Conservation (phyloP, 225 moss, liverwort and hornwort genomes). For the Pleurozium schreberi region DNA sequence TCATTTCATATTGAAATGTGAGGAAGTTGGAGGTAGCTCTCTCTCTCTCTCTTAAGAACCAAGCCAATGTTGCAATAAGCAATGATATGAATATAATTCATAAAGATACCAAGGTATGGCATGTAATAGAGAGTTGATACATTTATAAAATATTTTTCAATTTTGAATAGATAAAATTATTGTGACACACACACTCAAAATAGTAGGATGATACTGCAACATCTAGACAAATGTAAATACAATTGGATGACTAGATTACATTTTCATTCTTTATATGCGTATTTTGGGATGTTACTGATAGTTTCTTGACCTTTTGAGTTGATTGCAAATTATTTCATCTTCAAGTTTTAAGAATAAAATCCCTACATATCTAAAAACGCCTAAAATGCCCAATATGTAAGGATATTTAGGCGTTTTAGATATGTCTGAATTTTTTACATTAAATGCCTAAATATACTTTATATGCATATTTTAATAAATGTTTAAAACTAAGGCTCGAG, state of each 20-base stretch:
- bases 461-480: too few species aligned
- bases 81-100: background rate
- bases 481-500: too few species aligned
- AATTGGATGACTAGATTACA: background rate
- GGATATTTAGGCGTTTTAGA: too few species aligned
- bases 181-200: background rate
- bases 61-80: background rate
- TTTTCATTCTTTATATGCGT: background rate
- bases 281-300: background rate
- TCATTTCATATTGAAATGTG: too few species aligned
- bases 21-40: background rate
- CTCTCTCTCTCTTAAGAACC: background rate
- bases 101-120: rapidly evolving
- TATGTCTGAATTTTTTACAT: too few species aligned
- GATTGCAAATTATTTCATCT: background rate
- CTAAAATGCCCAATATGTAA: too few species aligned
- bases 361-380: too few species aligned
- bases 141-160: background rate
- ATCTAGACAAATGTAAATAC: background rate
- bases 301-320: background rate
- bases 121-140: rapidly evolving
- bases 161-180: background rate
- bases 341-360: background rate
- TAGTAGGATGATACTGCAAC: background rate
- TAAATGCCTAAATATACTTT: too few species aligned